Conservation (phyloP, 345 rosid species). For the Euphorbia lathyris region DNA sequence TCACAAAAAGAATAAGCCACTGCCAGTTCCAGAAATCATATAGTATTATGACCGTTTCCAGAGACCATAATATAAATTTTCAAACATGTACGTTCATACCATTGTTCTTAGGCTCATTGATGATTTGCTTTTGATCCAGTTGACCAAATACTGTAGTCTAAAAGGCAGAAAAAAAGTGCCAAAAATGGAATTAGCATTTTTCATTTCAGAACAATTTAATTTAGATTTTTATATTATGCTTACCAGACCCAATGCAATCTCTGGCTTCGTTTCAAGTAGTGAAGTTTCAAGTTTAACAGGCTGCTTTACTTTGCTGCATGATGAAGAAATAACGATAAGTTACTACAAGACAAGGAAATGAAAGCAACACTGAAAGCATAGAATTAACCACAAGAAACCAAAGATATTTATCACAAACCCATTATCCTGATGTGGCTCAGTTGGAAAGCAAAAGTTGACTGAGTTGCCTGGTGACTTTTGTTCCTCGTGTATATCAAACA, state of each 20-base stretch:
- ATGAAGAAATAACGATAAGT: background rate
- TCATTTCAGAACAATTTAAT: too few relatives aligned
- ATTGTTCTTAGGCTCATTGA: slow-evolving; percentile 29
- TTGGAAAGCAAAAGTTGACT: slow-evolving; percentile 14
- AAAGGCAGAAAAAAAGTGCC: background rate
- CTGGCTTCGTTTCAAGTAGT: slow-evolving; percentile 27
- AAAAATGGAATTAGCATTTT: background rate
- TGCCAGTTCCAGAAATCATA: slow-evolving; percentile 5
- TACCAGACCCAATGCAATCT: slow-evolving; percentile 32
- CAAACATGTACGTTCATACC: slow-evolving; percentile 33
- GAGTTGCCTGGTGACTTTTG: slow-evolving; percentile 24
- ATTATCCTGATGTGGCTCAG: slow-evolving; percentile 22
- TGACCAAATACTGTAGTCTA: slow-evolving; percentile 32
- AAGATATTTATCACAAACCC: slow-evolving; percentile 25
- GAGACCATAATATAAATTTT: background rate
- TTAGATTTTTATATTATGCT: slow-evolving; percentile 18
- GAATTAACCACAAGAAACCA: background rate
- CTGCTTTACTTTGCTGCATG: slow-evolving; percentile 36
- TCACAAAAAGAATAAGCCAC: slow-evolving; percentile 4
- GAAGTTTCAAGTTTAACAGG: slow-evolving; percentile 21
- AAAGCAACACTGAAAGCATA: background rate
- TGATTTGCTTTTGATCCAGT: slow-evolving; percentile 24
- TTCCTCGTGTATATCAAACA: slow-evolving; percentile 25
- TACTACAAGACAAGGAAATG: background rate
- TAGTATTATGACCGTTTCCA: background rate